phyloP scores from a whole-genome alignment of 2,329 filamentous ascomycete species.

The Aspergillus brasiliensis region DNA sequence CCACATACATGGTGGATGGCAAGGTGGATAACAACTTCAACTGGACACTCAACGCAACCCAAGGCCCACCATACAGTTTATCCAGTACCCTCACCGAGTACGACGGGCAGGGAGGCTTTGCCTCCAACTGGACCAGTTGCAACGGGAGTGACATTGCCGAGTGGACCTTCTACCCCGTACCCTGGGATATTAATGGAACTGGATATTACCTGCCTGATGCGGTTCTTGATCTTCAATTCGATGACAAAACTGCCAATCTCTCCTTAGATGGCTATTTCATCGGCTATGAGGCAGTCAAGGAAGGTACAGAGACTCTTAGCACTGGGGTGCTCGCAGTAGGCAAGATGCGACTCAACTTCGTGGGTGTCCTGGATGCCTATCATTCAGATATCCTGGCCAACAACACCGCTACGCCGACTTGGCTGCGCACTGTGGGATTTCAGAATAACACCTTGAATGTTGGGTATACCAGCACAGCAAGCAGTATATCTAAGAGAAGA shows the following conservation, averaged over 20 bases:
- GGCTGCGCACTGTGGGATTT: constrained; percentile 20
- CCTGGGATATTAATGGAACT: neutral
- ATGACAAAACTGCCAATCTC: neutral
- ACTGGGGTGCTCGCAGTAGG: neutral
- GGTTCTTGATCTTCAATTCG: constrained; percentile 9
- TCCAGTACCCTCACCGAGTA: neutral
- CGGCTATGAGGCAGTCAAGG: neutral
- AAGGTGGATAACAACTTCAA: neutral
- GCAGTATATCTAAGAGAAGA: neutral
- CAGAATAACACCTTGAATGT: constrained; percentile 21
- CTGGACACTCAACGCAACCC: neutral
- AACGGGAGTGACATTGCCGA: neutral
- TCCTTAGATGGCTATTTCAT: neutral
- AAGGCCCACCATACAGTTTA: neutral
- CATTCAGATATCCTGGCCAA: constrained; percentile 19
- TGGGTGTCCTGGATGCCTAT: constrained; percentile 16
- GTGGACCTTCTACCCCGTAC: neutral
- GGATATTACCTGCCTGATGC: neutral
- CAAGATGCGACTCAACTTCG: constrained; percentile 9
- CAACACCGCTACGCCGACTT: constrained; percentile 9
- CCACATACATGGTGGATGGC: neutral
- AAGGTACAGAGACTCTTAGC: neutral
- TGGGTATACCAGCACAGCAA: constrained; percentile 2
- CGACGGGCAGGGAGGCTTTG: neutral
- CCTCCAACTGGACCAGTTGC: neutral